Evolutionary conservation across 1,139 yeast species (phyloP), one percentile per base, ranked within the genome.

Genomic region (Zhuliangozyma parablackwelliae): DNA sequence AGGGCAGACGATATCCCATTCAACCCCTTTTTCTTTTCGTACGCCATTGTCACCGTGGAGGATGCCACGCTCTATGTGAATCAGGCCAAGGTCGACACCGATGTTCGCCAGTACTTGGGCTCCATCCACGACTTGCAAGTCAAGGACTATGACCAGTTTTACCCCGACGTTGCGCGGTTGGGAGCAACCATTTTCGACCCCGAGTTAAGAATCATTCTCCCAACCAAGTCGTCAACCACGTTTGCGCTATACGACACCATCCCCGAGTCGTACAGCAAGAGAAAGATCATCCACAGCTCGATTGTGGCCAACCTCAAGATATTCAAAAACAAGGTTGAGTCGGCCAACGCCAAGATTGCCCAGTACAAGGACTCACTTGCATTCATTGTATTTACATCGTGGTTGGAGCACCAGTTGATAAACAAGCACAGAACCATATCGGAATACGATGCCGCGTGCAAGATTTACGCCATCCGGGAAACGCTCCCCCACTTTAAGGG

Each of bases 21-120:
- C 47, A 62, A 68, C 38, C 80, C 82, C 0, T 74, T 73, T 0
- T 76, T 77, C 44, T 76, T 72, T 47, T 54, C 73, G 6, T 76
- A 75, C 46, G 53, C 65, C 2, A 56, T 75, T 2, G 53, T 76
- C 10, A 56, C 69, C 2, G 33, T 45, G 10, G 50, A 59, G 7
- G 32, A 45, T 1, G 60, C 72, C 1, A 42, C 44, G 2, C 50
- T 76, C 10, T 77, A 71, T 45, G 51, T 74, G 13, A 61, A 73
- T 34, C 47, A 53, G 23, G 33, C 39, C 5, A 76, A 75, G 48
- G 37, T 49, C 2, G 42, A 54, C 11, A 21, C 31, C 8, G 48
- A 39, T 7, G 49, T 59, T 24, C 50, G 49, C 8, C 36, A 48
- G n/a, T 60, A 69, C 34, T 53, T 73, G 26, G 21, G 44, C 2